A percentile compares a stretch with the other conserved stretches of the same genome.
Evolutionary conservation across 2,329 filamentous ascomycete genomes (phyloP).

Genomic region (Colletotrichum sp.): DNA sequence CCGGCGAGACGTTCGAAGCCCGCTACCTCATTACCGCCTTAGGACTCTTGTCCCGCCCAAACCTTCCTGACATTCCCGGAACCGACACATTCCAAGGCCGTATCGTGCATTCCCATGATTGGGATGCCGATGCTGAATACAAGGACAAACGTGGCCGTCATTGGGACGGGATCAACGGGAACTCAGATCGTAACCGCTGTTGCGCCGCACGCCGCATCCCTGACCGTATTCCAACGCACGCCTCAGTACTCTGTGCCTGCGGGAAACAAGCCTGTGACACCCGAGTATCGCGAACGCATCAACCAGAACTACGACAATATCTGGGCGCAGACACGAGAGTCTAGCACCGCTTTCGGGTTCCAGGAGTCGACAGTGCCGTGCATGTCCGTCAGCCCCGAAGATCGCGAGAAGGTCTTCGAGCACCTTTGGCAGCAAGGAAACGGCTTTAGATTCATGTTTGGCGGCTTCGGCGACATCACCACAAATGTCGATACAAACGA

Average conservation of each 20-base stretch:
- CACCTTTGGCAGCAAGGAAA: background rate
- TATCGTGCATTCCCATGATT: background rate
- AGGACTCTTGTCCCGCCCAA: background rate
- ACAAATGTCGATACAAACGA: conserved; percentile 26
- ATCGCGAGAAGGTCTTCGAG: background rate
- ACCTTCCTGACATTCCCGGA: background rate
- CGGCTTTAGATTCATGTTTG: background rate
- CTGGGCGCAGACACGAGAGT: conserved; percentile 17
- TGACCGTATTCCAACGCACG: background rate
- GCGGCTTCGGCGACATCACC: conserved; percentile 9
- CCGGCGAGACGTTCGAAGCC: background rate
- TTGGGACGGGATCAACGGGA: background rate
- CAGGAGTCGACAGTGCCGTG: conserved; percentile 15
- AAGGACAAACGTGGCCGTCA: background rate
- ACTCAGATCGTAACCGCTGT: background rate
- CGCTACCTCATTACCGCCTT: background rate
- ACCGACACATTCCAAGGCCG: background rate
- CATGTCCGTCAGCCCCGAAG: background rate
- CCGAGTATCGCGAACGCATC: background rate
- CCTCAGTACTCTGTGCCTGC: background rate
- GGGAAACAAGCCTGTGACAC: background rate
- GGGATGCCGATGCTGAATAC: background rate
- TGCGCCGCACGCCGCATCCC: background rate
- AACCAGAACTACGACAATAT: conserved; percentile 28
- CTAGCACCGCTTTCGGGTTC: conserved; percentile 30